Evolutionary conservation across 116 monocot species (phyloP), one percentile per base, ranked within the genome.

Genomic region (Zostera marina): DNA sequence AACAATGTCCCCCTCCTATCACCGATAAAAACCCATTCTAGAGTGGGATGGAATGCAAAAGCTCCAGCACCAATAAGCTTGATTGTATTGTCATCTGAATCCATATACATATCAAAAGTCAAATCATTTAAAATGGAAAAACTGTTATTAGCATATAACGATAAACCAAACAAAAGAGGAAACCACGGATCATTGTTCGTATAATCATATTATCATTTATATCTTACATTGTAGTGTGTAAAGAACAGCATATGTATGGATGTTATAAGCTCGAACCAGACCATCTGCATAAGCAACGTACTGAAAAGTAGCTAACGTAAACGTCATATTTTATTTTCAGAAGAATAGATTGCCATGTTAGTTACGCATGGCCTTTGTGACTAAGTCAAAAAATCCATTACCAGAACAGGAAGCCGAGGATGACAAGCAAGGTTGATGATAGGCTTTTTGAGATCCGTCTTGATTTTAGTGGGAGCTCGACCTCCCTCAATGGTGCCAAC

Each of bases 281-380:
- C 90, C 98, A 69, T 98, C 98, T 63, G 83, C 80, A 79, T 98
- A 98, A 47, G 89, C 86, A 41, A 98, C 91, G 67, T 90, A 98
- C 98, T 98, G 67, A 53, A 77, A 58, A 26, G 58, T 43, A 54
- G 61, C 63, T n/a, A 40, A 44, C 32, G 49, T 21, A 49, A 11
- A 32, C 15, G 44, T 45, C 9, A 45, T 13, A 54, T 26, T 22
- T 56, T 1, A 56, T 4, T 56, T 32, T 32, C 21, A 60, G 54
- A 43, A 44, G 45, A 11, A 45, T 6, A 38, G 11, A 46, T 26
- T 3, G 24, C 14, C 22, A 26, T 17, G 16, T 14, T 16, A 9
- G 26, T 15, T 56, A 17, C 13, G 8, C 9, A 9, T 56, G 39
- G 15, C 12, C 16, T 19, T 56, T 19, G 56, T 0, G 8, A 38